Percentiles rank a stretch among this genome's conserved stretches.
phyloP scores from a whole-genome alignment of 2,329 filamentous ascomycete genomes.

The Didymella segeticola region DNA sequence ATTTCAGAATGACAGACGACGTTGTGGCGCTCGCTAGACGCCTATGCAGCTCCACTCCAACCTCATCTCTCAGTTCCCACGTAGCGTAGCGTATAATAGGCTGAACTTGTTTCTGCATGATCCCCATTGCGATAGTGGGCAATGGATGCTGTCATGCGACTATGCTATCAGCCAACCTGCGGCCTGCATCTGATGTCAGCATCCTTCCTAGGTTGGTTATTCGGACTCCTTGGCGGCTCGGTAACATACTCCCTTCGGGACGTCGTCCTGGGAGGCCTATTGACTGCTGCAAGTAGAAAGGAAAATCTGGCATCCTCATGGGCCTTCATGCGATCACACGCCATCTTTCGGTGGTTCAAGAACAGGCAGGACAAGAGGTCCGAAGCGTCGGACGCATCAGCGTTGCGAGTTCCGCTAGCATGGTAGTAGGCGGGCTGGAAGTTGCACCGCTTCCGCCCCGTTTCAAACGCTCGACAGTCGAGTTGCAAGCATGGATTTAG shows the following conservation, averaged over 20 bases:
- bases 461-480: background rate
- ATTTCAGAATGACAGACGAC: background rate
- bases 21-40: background rate
- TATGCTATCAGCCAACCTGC: background rate
- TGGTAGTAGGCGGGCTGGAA: background rate
- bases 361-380: background rate
- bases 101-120: no score
- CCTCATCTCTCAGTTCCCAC: background rate
- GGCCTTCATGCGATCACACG: slow-evolving; percentile 2
- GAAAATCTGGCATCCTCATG: background rate
- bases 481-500: background rate
- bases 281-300: background rate
- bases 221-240: slow-evolving; percentile 6
- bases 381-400: background rate
- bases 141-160: background rate
- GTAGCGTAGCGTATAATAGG: background rate
- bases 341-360: slow-evolving; percentile 4
- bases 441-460: background rate
- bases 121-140: no score
- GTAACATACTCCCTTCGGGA: background rate
- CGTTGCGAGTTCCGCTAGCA: background rate
- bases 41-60: background rate
- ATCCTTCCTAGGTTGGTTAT: background rate
- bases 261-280: background rate
- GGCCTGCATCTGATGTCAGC: background rate